A percentile compares a stretch with the other conserved stretches of the same genome.
Evolutionary conservation across 192 early-diverging fungal genomes (phyloP).

Genomic region (Geranomyces michiganensis): DNA sequence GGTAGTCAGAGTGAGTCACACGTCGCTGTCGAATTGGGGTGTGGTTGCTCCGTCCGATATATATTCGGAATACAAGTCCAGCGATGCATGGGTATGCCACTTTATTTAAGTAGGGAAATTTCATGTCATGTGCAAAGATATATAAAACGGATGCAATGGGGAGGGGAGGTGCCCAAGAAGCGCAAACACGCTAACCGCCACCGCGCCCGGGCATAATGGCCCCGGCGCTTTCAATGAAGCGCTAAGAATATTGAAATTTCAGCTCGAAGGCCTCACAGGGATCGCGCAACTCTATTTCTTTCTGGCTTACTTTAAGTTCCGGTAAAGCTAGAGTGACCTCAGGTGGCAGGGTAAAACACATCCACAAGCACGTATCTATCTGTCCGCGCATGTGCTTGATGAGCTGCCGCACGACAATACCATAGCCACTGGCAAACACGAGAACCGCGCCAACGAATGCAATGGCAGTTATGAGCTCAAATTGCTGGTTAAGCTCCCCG

Average conservation of each 20-base stretch:
- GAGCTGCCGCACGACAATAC: background rate
- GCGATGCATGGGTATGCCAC: no score
- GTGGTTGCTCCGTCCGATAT: no score
- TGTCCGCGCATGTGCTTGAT: background rate
- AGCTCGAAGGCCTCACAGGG: background rate
- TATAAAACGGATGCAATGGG: no score
- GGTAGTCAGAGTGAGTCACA: no score
- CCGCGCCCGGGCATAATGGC: conserved; percentile 6
- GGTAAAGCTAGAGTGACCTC: background rate
- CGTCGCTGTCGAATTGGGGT: no score
- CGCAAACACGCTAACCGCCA: no score
- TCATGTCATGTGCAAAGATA: no score
- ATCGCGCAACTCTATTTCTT: background rate
- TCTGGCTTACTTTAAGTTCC: background rate
- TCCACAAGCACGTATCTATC: conserved; percentile 9
- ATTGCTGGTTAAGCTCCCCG: background rate
- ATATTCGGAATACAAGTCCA: no score
- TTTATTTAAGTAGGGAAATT: no score
- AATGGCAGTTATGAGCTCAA: background rate
- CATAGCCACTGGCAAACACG: background rate
- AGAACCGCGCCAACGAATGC: background rate
- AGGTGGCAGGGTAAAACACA: conserved; percentile 12
- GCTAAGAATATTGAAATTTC: background rate
- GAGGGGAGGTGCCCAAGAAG: no score
- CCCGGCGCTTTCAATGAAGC: conserved; percentile 13